Base-by-base conservation (phyloP, 1,284 basidiomycete genomes). In the Heterobasidion parviporum region DNA sequence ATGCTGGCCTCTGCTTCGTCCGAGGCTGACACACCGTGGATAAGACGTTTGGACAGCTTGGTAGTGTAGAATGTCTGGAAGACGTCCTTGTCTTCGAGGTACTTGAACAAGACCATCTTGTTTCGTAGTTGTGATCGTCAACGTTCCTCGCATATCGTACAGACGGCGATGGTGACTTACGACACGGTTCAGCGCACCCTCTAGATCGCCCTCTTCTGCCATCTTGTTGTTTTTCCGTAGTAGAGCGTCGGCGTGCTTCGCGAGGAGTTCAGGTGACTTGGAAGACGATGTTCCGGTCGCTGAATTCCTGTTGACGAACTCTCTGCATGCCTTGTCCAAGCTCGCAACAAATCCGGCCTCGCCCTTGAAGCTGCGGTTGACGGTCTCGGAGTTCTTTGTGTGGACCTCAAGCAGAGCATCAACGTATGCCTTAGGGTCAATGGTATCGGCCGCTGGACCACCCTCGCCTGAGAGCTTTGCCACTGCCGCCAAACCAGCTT, bases 51-150 rank as follows among this genome's bases (percentile, higher is more conserved):
- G 49, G 94, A 95, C 18, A 99, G 78, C 75, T 96, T 96, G 64
- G 94, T 98, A 48, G 92, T 92, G 77, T 99, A 99, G 80, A 98
- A 99, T 49, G 92, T 94, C 70, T 98, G 96, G 87, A 99, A 99
- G 10, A 99, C 94, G 66, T 99, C 97, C 78, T 98, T 98, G 77
- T 99, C 97, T 70, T 98, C 94, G 63, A 99, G 89, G 70, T 98
- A 99, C 73, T 98, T 98, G 88, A 99, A 99, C 53, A 99, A 78
- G 48, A 95, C 80, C 96, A 98, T 98, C 94, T 96, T 63, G 2
- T 44, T 35, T 50, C 33, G 54, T 5, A 16, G 5, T 35, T 59
- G 54, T 62, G 34, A 34, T 20, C 26, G 20, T 34, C n/a, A n/a
- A 32, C 9, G 7, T 52, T 18, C 41, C 8, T 16, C 50, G 15